Base-by-base conservation (phyloP, 768 basidiomycete species). In the Multifurca ochricompacta region DNA sequence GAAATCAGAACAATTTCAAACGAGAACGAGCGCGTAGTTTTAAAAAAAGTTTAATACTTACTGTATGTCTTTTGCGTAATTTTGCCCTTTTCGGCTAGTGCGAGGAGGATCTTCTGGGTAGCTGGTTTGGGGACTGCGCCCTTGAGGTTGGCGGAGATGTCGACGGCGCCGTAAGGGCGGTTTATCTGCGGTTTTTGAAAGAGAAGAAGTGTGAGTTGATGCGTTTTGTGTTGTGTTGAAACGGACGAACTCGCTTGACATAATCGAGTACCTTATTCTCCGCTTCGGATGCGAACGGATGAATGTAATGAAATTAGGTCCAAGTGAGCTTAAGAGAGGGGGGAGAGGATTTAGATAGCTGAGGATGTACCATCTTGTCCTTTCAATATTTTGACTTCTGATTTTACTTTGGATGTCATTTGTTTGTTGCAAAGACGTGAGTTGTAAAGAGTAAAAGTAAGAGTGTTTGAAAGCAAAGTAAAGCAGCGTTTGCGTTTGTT, bases 151-250 rank as follows among this genome's bases (percentile, higher is more conserved):
- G 91, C 89, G 14, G 87, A 78, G 5, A 95, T 83, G 66, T 96
- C 92, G 32, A 93, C 91, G 56, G 90, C 91, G 7, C 91, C 91
- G 64, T 85, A 94, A 6, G 91, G 91, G n/a, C 91, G 78, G 68
- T 95, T 95, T 81, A 91, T 89, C 89, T 92, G 63, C 6, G 40
- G 37, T 37, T 43, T 16, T 48, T 18, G 52, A 52, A 19, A 16
- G 6, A 19, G 23, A 25, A 2, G 14, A 3, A 7, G 14, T 11
- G 18, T 25, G 23, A 21, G 13, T 10, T 18, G 10, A 6, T 27
- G n/a, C 23, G 35, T n/a, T 8, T 14, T 28, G 3, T 27, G 41
- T 6, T 13, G 18, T 6, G 6, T 23, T 16, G 27, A 8, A 6
- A 27, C 23, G 14, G n/a, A 41, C 60, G 28, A n/a, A 61, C 60